These are phyloP conservation scores for Tubosaeta sp. DNA, from an alignment of 768 basidiomycete genomes.

Conservation along the genomic window DNA sequence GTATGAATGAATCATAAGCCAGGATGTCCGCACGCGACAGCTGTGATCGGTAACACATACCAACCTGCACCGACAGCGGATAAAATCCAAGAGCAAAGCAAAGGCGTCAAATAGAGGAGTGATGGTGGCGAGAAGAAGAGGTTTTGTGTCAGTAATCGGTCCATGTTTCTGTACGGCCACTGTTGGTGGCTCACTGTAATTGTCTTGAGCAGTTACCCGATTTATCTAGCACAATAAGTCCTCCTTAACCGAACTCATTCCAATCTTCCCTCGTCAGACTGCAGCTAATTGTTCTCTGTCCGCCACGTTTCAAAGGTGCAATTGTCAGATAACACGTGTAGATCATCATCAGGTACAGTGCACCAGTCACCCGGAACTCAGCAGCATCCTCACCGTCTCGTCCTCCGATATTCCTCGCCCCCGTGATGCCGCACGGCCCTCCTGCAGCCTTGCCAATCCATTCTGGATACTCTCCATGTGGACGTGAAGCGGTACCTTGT, in stretches of 20 bases:
- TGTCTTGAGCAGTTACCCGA: slow-evolving; percentile 20
- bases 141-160: neutral
- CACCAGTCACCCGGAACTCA: slow-evolving; percentile 10
- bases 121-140: slow-evolving; percentile 1
- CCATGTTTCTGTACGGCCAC: slow-evolving; percentile 11
- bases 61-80: neutral
- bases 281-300: slow-evolving; percentile 1
- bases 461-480: slow-evolving; percentile 68
- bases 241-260: slow-evolving; percentile 3
- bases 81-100: neutral
- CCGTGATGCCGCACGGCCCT: slow-evolving; percentile 48
- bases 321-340: neutral
- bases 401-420: slow-evolving; percentile 44
- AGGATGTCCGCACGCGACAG: neutral
- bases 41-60: neutral
- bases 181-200: slow-evolving; percentile 11
- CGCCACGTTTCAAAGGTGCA: neutral
- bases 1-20: neutral
- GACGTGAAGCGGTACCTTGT: slow-evolving; percentile 64
- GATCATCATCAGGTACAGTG: neutral
- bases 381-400: slow-evolving; percentile 22
- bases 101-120: neutral
- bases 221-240: slow-evolving; percentile 29
- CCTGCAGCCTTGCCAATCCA: slow-evolving; percentile 54
- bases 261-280: neutral